phyloP scores from a whole-genome alignment of 805 yeast genomes.

The Cyberlindnera meyerae region DNA sequence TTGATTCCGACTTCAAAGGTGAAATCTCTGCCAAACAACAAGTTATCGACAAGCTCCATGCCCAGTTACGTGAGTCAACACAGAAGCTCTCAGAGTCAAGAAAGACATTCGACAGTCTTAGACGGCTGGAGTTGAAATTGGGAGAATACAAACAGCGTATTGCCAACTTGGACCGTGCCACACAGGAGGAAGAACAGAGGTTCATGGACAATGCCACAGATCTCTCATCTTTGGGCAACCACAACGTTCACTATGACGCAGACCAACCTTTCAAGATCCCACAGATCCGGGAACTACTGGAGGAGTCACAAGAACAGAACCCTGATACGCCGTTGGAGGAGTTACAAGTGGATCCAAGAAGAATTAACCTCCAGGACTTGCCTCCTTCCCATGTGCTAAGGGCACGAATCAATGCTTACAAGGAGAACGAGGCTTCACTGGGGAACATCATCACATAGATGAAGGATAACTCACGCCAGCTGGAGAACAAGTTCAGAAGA shows the following conservation, averaged over 20 bases:
- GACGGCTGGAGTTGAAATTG: conserved; percentile 36
- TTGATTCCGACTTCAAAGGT: conserved; percentile 54
- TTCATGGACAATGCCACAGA: conserved; percentile 42
- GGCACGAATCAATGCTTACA: conserved; percentile 80
- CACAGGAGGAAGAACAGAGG: conserved; percentile 54
- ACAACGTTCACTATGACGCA: conserved; percentile 66
- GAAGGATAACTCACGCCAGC: conserved; percentile 45
- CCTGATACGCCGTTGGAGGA: conserved; percentile 27
- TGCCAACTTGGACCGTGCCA: conserved; percentile 56
- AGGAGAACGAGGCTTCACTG: conserved; percentile 58
- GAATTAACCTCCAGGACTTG: conserved; percentile 23
- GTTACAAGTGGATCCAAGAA: conserved; percentile 16
- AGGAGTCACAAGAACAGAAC: conserved; percentile 31
- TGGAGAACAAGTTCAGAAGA: conserved; percentile 76
- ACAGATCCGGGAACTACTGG: conserved; percentile 53
- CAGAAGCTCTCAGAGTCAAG: conserved; percentile 43
- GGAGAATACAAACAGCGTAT: conserved; percentile 51
- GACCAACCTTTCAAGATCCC: conserved; percentile 85
- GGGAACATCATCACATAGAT: conserved; percentile 48
- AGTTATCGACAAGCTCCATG: conserved; percentile 48
- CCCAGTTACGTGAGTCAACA: conserved; percentile 54
- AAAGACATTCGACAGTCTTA: conserved; percentile 48
- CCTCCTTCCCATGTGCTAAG: conserved; percentile 45
- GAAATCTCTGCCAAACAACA: conserved; percentile 52
- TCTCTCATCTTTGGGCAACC: conserved; percentile 34